These are phyloP conservation scores for Erucastrum elatum DNA, from an alignment of 345 rosid species.

Conservation along the genomic window DNA sequence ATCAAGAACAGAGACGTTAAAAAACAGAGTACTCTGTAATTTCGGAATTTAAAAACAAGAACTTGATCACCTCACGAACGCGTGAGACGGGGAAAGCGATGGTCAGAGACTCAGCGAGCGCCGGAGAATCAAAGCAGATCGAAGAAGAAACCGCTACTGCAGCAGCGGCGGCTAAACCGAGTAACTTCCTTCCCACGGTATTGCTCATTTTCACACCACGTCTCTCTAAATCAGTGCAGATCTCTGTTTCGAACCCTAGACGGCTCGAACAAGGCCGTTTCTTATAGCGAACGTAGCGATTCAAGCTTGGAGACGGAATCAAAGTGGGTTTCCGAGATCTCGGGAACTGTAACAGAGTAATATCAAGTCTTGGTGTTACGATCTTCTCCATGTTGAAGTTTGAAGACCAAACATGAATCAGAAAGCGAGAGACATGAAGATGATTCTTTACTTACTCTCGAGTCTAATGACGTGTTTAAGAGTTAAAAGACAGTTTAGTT, in stretches of 20 bases:
- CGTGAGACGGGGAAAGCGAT: slow-evolving; percentile 63
- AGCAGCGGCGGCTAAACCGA: slow-evolving; percentile 56
- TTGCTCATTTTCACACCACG: slow-evolving; percentile 24
- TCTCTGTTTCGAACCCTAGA: slow-evolving; percentile 20
- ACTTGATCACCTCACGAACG: slow-evolving; percentile 1
- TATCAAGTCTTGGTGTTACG: slow-evolving; percentile 38
- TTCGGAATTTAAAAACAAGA: neutral
- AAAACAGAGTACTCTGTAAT: neutral
- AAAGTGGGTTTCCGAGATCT: slow-evolving; percentile 35
- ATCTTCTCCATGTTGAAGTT: slow-evolving; percentile 40
- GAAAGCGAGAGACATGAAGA: neutral
- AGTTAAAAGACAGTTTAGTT: slow-evolving; percentile 33
- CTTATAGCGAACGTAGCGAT: slow-evolving; percentile 14
- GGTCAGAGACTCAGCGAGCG: slow-evolving; percentile 71
- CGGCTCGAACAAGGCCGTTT: slow-evolving; percentile 36
- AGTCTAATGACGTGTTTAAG: slow-evolving; percentile 13
- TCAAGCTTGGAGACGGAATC: slow-evolving; percentile 22
- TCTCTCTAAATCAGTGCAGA: neutral
- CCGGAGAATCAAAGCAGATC: slow-evolving; percentile 55
- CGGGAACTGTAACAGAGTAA: slow-evolving; percentile 32
- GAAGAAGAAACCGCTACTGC: slow-evolving; percentile 57
- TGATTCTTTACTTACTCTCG: neutral
- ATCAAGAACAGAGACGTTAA: neutral
- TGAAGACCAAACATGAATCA: slow-evolving; percentile 7
- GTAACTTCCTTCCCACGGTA: slow-evolving; percentile 45